Evolutionary conservation across 2,329 filamentous ascomycete genomes (phyloP), one percentile per base, ranked within the genome.

Genomic region (Chaetothyriales sp.): DNA sequence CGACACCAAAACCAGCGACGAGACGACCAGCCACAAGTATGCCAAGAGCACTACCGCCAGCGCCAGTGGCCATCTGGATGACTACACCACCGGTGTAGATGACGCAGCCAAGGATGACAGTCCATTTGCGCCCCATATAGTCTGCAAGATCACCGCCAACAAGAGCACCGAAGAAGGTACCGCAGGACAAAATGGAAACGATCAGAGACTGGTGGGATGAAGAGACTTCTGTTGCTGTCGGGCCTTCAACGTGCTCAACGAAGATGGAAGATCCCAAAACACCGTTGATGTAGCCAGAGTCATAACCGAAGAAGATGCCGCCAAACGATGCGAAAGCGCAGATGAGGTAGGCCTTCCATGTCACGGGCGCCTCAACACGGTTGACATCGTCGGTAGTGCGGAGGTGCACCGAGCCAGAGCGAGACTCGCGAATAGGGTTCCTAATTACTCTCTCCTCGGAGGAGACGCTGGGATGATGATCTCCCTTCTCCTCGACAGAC

Each of bases 91-190:
- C 28, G 37, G 77, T 73, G 74, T 87, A 94, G 70, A 89, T 76
- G 13, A 66, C 2, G 64, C 86, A 92, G 57, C 83, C 85, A 2
- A 67, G n/a, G 53, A 86, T 81, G 68, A 86, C 77, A 58, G 82
- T 83, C 67, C 74, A 78, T 65, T 83, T 82, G 65, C 84, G 81
- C 60, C 86, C 86, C 52, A 86, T 80, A 67, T 73, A 77, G 66
- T 92, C 86, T 58, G 86, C 79, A 56, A 89, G 65, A 66, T 88
- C 84, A 74, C 86, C 86, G 53, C 83, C 85, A 56, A 87, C 80
- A 59, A 90, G 64, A 52, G 86, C 82, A 65, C 86, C 82, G 56
- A 88, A 84, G 76, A 89, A 90, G 61, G 85, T 88, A 67, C 81
- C 79, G 64, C 75, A 78, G 37, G 86, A 89, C 51, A 90, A 78